phyloP scores from a whole-genome alignment of 73 alveolate species.

The Symbiodinium natans region DNA sequence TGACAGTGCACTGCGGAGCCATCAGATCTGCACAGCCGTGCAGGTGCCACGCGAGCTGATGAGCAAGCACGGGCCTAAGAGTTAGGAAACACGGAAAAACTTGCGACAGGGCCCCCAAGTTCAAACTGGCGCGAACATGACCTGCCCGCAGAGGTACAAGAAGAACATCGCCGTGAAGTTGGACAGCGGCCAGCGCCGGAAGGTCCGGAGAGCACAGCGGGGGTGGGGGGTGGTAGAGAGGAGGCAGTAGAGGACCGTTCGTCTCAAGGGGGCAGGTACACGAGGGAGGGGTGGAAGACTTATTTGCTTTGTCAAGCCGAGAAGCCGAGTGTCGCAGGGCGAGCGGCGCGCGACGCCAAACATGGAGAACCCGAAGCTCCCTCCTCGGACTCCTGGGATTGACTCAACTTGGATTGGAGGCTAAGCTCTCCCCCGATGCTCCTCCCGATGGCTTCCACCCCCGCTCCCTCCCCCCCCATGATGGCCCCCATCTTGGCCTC shows the following conservation, averaged over 20 bases:
- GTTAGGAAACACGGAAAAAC: neutral
- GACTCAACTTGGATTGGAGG: too few relatives aligned
- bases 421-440: too few relatives aligned
- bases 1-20: neutral
- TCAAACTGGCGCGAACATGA: neutral
- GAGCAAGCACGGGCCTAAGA: constrained; percentile 10
- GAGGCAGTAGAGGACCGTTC: too few relatives aligned
- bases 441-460: too few relatives aligned
- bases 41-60: constrained; percentile 15
- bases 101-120: too few relatives aligned
- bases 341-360: neutral
- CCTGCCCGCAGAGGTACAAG: constrained; percentile 4
- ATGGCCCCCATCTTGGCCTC: neutral
- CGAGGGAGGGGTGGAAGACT: too few relatives aligned
- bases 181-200: neutral
- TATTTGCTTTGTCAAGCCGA: too few relatives aligned
- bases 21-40: neutral
- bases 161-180: constrained; percentile 12
- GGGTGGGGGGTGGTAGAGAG: neutral
- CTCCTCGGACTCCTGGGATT: neutral
- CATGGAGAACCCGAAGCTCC: neutral
- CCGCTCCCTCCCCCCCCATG: neutral
- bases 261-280: too few relatives aligned
- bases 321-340: too few relatives aligned
- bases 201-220: neutral